These are phyloP conservation scores for Ophiosphaerella korrae DNA, from an alignment of 2,329 filamentous ascomycete genomes.

Conservation along the genomic window DNA sequence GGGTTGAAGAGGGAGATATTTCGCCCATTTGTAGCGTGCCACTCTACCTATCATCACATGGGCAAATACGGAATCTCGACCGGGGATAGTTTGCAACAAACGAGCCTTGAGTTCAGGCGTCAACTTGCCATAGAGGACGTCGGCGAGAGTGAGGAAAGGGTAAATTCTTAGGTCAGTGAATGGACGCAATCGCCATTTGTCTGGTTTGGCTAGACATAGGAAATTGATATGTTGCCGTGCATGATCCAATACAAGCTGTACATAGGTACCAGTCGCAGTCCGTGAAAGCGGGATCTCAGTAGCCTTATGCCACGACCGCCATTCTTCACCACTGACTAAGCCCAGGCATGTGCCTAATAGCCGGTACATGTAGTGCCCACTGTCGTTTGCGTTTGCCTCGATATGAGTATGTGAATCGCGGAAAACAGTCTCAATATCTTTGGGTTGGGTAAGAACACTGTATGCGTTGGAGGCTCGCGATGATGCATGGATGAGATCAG, in stretches of 20 bases:
- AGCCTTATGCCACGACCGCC: conserved; percentile 28
- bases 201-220: conserved; percentile 1
- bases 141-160: conserved; percentile 49
- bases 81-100: conserved; percentile 27
- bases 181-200: conserved; percentile 24
- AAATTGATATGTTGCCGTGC: conserved; percentile 6
- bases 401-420: conserved; percentile 52
- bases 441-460: conserved; percentile 18
- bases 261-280: conserved; percentile 3
- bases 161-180: conserved; percentile 39
- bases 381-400: conserved; percentile 51
- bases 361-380: conserved; percentile 48
- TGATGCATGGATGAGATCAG: neutral
- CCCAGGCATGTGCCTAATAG: conserved; percentile 54
- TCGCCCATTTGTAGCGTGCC: conserved; percentile 31
- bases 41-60: conserved; percentile 46
- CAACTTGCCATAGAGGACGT: conserved; percentile 47
- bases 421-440: conserved; percentile 40
- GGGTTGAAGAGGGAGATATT: conserved; percentile 33
- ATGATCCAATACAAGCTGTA: conserved; percentile 3
- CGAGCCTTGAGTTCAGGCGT: conserved; percentile 21
- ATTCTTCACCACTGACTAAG: conserved; percentile 44
- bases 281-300: conserved; percentile 26
- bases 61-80: conserved; percentile 43
- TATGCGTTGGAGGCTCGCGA: neutral